Evolutionary conservation across 768 basidiomycete genomes (phyloP), one percentile per base, ranked within the genome.

Genomic region (Boletales sp.): DNA sequence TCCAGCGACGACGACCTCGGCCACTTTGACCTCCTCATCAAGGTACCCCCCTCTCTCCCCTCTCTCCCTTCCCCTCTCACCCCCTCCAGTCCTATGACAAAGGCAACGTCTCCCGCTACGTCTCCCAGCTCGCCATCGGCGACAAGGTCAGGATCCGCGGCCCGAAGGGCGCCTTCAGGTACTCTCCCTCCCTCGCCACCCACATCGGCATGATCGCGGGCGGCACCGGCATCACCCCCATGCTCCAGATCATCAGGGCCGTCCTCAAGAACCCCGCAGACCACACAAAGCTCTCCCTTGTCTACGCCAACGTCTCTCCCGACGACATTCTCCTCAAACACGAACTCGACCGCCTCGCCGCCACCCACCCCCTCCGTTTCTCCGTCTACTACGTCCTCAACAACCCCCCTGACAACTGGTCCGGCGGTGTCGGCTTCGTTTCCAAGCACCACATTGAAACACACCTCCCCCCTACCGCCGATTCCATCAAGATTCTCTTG

Each of bases 211-310:
- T 99, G 94, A 96, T 99, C 61, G 94, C 94, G 14, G 96, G 96
- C 42, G 96, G 96, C 34, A 98, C 96, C 3, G 96, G 96, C 49
- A 95, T 99, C 69, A 95, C 96, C 0, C 96, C 96, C 63, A 97
- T 98, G 95, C 85, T 96, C 61, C 95, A 99, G 67, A 90, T 99
- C 76, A 87, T 97, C 71, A 87, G 89, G 54, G 90, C 94, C n/a
- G 82, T 86, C 12, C 80, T 97, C 66, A 86, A 88, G 70, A 92
- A 94, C 69, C 84, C 90, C n/a, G 66, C 72, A 39, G 96, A 99
- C 78, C 74, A 65, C 54, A 97, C 95, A 36, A 81, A 77, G 58
- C 70, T 98, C 62, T 81, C 78, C 57, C 82, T 99, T 63, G 90
- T 99, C 65, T 98, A 98, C 71, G 96, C 96, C 58, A 99, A 99